Evolutionary conservation across 441 rosid species (phyloP), one percentile per base, ranked within the genome.

Genomic region (Cnidoscolus chayamansa): DNA sequence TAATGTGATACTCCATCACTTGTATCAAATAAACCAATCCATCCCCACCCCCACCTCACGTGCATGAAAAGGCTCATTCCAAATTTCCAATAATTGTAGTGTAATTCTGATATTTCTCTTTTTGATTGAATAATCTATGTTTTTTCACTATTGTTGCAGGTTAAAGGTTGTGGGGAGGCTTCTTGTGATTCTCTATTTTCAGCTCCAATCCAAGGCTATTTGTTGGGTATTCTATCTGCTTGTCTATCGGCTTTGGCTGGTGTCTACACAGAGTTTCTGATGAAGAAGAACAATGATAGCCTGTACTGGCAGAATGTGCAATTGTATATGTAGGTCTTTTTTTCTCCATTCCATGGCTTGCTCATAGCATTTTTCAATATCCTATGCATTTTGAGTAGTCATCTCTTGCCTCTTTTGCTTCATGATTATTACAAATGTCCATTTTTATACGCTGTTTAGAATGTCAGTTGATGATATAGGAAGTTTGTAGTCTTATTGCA

Each of bases 251-350:
- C 95, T 19, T 73, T 85, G 50, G 95, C 95, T 0, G 97, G 95
- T 60, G 89, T 88, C 57, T 88, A 91, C 65, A 89, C 93, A 17
- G 95, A 89, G 80, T 91, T 86, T 83, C 82, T 89, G 75, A 89
- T 88, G 95, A 91, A 89, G 84, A 89, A 86, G 87, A 91, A 89
- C 67, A 88, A 76, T 63, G 97, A 89, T 67, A 84, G 87, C 81
- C 80, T 89, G 81, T 91, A 91, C 78, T 89, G 94, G 95, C 97
- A 91, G 80, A 91, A 91, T 77, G 72, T 88, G 76, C 95, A 91
- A 71, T 87, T 89, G 76, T 91, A 91, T 81, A 83, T 86, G 91
- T 91, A 81, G 82, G 90, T 88, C 82, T 35, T 35, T 35, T 73
- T 68, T 73, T 81, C 80, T 81, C 78, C 56, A 17, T 15, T 63